Base-by-base conservation (phyloP, 1,284 basidiomycete species). In the Tilletia walkeri region DNA sequence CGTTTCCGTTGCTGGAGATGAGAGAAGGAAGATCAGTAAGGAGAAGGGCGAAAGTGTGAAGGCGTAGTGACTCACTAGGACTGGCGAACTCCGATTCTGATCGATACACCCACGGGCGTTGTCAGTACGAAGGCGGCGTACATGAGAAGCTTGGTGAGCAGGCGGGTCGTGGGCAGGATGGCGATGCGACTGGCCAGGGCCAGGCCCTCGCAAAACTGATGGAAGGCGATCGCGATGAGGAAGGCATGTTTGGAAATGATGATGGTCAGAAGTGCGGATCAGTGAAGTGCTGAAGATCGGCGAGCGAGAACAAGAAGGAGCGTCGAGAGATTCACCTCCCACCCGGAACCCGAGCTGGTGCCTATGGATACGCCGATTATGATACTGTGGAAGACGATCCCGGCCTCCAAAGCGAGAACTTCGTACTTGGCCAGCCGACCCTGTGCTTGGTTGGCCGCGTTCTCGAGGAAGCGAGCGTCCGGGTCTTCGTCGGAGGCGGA, bases 381-480 rank as follows among this genome's bases (percentile, higher is more conserved):
- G 56, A 79, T 75, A 39, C 76, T 79, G 69, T 83, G 85, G 78
- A 86, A 86, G 72, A 86, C 81, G 74, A 86, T 86, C 41, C 86
- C 86, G 0, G 82, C 84, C 68, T 86, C 85, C 39, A 86, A 80
- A 20, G 85, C 76, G 39, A 80, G 12, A 2, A 86, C 84, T 65
- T 76, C 73, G 67, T 68, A 76, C 36, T 76, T 72, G 34, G 68
- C 69, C 47, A 48, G 47, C 9, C 47, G 47, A 18, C 47, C 47
- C 18, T 48, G 47, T 9, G 47, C 47, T 18, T 48, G 47, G 9
- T 9, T 48, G 47, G 47, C 47, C 9, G 47, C 73, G n/a, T n/a
- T n/a, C 16, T 59, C 71, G 20, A 69, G 70, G 41, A n/a, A 3
- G 4, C 36, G 38, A 34, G 59, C 50, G 12, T 53, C 47, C 6